Evolutionary conservation across 2,329 filamentous ascomycete species (phyloP).

Genomic region (Penicillium sp.): DNA sequence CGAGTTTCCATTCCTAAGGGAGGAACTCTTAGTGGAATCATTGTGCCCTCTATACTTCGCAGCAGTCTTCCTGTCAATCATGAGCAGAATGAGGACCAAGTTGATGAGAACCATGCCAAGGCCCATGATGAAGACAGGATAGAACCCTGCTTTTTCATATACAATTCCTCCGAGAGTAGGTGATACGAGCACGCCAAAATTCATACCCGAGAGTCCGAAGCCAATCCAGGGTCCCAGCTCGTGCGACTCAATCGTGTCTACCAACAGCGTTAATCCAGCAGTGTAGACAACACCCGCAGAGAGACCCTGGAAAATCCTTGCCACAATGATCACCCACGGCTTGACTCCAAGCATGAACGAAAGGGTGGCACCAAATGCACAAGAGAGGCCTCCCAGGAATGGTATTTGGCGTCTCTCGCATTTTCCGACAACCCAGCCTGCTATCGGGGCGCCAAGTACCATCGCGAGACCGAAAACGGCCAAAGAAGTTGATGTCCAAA

Average conservation of each 20-base stretch:
- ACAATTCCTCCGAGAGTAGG: slow-evolving; percentile 6
- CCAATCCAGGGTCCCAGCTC: slow-evolving; percentile 9
- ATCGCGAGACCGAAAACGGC: slow-evolving; percentile 5
- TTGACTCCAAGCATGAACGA: neutral
- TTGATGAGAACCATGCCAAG: slow-evolving; percentile 1
- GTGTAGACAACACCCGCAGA: slow-evolving; percentile 5
- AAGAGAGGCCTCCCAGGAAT: slow-evolving; percentile 2
- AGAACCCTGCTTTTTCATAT: slow-evolving; percentile 7
- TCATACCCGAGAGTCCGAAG: slow-evolving; percentile 10
- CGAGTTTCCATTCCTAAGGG: neutral
- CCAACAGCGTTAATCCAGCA: slow-evolving; percentile 8
- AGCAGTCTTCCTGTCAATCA: slow-evolving; percentile 3
- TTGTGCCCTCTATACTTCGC: neutral
- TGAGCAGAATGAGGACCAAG: slow-evolving; percentile 2
- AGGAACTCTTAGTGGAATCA: neutral
- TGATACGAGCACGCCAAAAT: slow-evolving; percentile 7
- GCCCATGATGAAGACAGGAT: slow-evolving; percentile 5
- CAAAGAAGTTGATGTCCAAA: slow-evolving; percentile 5
- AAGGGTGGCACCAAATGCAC: neutral
- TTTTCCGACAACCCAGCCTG: slow-evolving; percentile 1
- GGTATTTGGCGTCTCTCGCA: slow-evolving; percentile 2
- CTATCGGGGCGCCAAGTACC: slow-evolving; percentile 2
- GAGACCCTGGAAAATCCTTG: slow-evolving; percentile 6
- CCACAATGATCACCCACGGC: slow-evolving; percentile 6
- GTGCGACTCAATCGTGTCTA: slow-evolving; percentile 10